Base-by-base conservation (phyloP, 192 early-diverging fungal genomes). In the Cetraspora pellucida region DNA sequence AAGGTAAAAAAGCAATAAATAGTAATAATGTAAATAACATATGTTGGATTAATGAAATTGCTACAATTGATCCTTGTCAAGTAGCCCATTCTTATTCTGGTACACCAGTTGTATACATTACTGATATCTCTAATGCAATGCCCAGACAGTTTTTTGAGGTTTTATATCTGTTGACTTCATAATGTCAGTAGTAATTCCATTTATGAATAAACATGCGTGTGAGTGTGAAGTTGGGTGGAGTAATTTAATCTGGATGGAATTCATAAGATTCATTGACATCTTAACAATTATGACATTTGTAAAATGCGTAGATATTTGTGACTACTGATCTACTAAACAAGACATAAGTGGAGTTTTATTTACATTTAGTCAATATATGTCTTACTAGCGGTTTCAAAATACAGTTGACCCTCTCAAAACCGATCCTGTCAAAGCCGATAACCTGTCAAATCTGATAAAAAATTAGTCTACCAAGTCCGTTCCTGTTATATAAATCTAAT, bases 151-250 rank as follows among this genome's bases (percentile, higher is more conserved):
- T 64, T 31, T 64, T 64, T 43, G 37, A 64, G 63, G 7, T 43
- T 64, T 64, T 64, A 43, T 64, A 30, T 19, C 37, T 64, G 6
- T 64, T 64, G 37, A 64, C 14, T 64, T 43, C 31, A 64, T 64
- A 43, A 64, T 43, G 37, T 64, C 63, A 64, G 37, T 64, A 64
- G 63, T 64, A 64, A 64, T 64, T 43, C 63, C 37, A 45, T 64
- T 19, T 3, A 64, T 28, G 31, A 64, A 64, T 64, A 64, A 4
- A 64, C 31, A 28, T 64, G 23, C 30, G 4, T 13, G 28, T 43
- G 63, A 30, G 31, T 64, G 63, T 64, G 63, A 64, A 64, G 27
- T 31, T 43, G 63, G 2, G 63, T 31, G 63, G 6, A 64, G 37
- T 43, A 19, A 64, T 37, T 64, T 64, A 64, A 64, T 28, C 0